Base-by-base conservation (phyloP, 331 rosid genomes). In the Quercus tomentella region DNA sequence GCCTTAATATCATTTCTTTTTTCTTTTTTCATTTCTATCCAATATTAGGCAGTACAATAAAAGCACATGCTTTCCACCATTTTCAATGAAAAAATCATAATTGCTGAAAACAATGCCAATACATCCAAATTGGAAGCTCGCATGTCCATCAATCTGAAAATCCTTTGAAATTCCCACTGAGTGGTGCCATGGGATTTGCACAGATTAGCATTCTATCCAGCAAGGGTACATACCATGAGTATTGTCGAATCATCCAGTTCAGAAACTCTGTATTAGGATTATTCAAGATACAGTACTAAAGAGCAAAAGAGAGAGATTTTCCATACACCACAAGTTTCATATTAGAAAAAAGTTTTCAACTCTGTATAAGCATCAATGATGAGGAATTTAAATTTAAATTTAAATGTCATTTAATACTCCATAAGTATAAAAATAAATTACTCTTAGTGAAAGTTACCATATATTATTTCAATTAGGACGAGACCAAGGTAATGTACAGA, bases 401-500 rank as follows among this genome's bases (percentile, higher is more conserved):
- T 58, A 33, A 68, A 69, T 41, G 51, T 20, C 55, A 69, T 69
- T 12, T 1, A 21, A 69, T 20, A n/a, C 56, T 69, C 22, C 21
- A 35, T 20, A 67, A 22, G 15, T 17, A 18, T 35, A 25, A 18
- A 7, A 30, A 37, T 3, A 12, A 8, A 67, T 8, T 67, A 8
- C 31, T 28, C 23, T 67, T 30, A 16, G 3, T 37, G 56, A 71
- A 49, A 71, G 75, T 3, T 16, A 33, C 37, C 15, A 67, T 33
- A 67, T 17, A 49, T 31, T 66, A 45, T 77, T 45, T 37, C 54
- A 65, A 62, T 65, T 68, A 58, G 57, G 76, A 80, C 31, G 30
- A 77, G 66, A 76, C 60, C 74, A 69, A 77, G 84, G 75, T 77
- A 75, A 74, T 70, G 63, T 56, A 9, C 35, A 76, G 76, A 82